phyloP scores from a whole-genome alignment of 805 yeast species.

The Schwanniomyces vanrijiae region DNA sequence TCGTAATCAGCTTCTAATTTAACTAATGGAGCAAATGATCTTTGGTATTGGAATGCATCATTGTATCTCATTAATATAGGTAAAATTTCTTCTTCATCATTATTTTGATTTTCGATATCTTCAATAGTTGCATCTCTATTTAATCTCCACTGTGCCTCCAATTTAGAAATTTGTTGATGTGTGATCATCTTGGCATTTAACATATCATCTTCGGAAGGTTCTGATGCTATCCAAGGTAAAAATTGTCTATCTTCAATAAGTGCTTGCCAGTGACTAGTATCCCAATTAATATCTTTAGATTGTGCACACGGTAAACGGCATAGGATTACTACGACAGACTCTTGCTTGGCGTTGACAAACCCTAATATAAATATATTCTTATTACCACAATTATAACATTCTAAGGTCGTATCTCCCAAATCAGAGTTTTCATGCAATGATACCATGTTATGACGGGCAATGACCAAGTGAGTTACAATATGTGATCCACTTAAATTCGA shows the following conservation, averaged over 20 bases:
- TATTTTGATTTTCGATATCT: constrained; percentile 55
- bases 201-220: constrained; percentile 64
- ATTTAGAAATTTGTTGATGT: constrained; percentile 61
- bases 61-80: constrained; percentile 76
- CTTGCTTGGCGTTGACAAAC: constrained; percentile 82
- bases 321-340: constrained; percentile 79
- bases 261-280: constrained; percentile 83
- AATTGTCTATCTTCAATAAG: constrained; percentile 77
- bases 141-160: constrained; percentile 81
- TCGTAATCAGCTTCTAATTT: constrained; percentile 82
- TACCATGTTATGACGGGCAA: constrained; percentile 74
- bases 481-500: constrained; percentile 64
- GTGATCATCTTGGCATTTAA: constrained; percentile 57
- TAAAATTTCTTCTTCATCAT: constrained; percentile 56
- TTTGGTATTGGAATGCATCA: constrained; percentile 83
- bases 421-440: constrained; percentile 77
- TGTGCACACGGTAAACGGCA: constrained; percentile 91
- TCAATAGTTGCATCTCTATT: constrained; percentile 69
- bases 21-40: constrained; percentile 80
- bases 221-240: constrained; percentile 76
- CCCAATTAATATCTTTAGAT: constrained; percentile 77
- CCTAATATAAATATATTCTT: constrained; percentile 80
- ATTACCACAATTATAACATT: constrained; percentile 89
- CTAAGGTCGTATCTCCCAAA: constrained; percentile 82
- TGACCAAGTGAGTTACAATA: constrained; percentile 80